Evolutionary conservation across 495 filamentous ascomycete species (phyloP).

Genomic region (Neurospora sp.): DNA sequence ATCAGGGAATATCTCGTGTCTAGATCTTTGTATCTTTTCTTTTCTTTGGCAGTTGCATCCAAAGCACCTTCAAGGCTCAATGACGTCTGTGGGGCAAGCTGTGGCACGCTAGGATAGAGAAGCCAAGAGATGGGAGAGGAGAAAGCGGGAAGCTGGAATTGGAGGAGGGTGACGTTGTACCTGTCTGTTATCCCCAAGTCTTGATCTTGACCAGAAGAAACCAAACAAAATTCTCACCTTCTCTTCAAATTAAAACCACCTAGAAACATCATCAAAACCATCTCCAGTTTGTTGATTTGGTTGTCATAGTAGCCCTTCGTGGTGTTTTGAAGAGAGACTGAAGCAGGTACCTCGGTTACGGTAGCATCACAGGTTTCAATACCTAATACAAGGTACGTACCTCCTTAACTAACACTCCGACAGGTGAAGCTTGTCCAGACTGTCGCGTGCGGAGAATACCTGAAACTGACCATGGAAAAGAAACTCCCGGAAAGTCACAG

Average conservation of each 20-base stretch:
- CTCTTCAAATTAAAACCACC: background rate
- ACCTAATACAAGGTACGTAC: background rate
- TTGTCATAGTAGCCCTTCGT: background rate
- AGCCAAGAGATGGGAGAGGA: too few relatives aligned
- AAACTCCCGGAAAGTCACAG: background rate
- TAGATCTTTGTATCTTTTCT: background rate
- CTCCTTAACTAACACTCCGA: background rate
- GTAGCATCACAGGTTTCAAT: background rate
- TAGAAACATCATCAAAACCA: background rate
- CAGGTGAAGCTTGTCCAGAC: background rate
- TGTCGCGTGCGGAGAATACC: background rate
- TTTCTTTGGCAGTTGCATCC: background rate
- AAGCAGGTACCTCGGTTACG: background rate
- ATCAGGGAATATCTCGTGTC: background rate
- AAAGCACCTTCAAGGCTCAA: background rate
- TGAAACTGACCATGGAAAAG: background rate
- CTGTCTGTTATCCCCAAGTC: background rate
- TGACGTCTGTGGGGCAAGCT: slow-evolving; percentile 10
- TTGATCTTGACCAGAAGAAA: background rate
- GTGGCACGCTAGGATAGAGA: background rate
- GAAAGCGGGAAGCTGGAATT: background rate
- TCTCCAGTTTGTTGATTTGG: background rate
- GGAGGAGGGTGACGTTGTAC: background rate
- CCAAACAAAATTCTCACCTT: background rate
- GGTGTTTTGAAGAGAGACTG: background rate